Evolutionary conservation across 495 filamentous ascomycete genomes (phyloP), one percentile per base, ranked within the genome.

Genomic region (Hypomontagnella submonticulosa): DNA sequence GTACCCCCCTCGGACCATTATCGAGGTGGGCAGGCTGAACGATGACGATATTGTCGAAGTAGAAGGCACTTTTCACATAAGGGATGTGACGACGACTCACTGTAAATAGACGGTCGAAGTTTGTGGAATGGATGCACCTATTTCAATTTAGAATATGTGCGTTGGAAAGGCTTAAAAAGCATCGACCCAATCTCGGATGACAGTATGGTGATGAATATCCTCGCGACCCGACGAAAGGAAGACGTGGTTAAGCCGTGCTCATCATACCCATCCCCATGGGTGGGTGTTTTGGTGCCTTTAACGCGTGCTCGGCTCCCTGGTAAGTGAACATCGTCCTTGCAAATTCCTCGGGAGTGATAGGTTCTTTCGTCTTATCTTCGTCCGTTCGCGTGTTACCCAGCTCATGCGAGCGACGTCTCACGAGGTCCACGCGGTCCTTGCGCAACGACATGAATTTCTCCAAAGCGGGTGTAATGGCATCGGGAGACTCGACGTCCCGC

Each of bases 41-140:
- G 65, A 68, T 10, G 65, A 68, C 12, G 59, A 63, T n/a, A 68
- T 68, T 30, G 65, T 68, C 13, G 59, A 68, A 27, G 59, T 68
- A 3, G 65, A 68, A 43, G 65, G 65, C 4, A 68, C 65, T 0
- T 68, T 68, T 56, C 62, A 51, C 34, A 30, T 61, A 27, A 58
- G 64, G 15, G 18, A 3, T 52, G 1, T 37, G 15, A 8, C 10
- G 40, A 57, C 46, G 46, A 44, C 19, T 33, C 33, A 47, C 16
- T 48, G 54, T 5, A 12, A 37, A 1, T 57, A 40, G n/a, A 32
- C 6, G 6, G 23, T 27, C 23, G 23, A 27, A 3, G 2, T 3
- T 6, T 27, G 2, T 2, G 23, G 23, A 27, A 27, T 27, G 6
- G 6, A 27, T 2, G 23, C 23, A 27, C 23, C 23, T 27, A 27